phyloP scores from a whole-genome alignment of 2,329 filamentous ascomycete species.

The Diaporthe sp. region DNA sequence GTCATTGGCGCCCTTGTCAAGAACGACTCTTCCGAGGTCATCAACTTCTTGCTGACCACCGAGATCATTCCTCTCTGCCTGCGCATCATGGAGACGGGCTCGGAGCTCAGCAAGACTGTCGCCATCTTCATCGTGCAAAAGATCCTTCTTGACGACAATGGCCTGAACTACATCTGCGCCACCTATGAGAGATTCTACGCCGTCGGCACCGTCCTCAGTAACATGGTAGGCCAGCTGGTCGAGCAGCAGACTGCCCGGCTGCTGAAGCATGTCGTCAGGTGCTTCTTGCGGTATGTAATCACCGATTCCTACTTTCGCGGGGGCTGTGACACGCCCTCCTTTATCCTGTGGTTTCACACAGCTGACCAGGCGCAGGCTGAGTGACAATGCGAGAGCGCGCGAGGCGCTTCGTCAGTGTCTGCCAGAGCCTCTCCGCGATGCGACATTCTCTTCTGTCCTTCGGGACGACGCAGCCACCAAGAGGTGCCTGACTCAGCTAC shows the following conservation, averaged over 20 bases:
- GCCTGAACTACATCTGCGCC: slow-evolving; percentile 97
- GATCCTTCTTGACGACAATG: slow-evolving; percentile 96
- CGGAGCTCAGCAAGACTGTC: slow-evolving; percentile 97
- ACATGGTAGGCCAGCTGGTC: slow-evolving; percentile 98
- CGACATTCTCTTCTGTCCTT: slow-evolving; percentile 95
- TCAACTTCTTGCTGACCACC: slow-evolving; percentile 98
- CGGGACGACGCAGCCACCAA: slow-evolving; percentile 98
- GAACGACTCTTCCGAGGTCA: slow-evolving; percentile 98
- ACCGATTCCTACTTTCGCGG: background rate
- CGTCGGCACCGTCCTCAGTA: slow-evolving; percentile 95
- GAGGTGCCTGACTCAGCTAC: slow-evolving; percentile 93
- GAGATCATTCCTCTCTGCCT: slow-evolving; percentile 98
- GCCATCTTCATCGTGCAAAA: slow-evolving; percentile 99
- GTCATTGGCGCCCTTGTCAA: slow-evolving; percentile 98
- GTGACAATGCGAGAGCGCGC: slow-evolving; percentile 94
- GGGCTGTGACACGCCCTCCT: background rate
- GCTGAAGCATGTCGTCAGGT: slow-evolving; percentile 96
- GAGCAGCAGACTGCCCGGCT: slow-evolving; percentile 97
- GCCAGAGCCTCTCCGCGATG: slow-evolving; percentile 97
- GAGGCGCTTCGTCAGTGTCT: slow-evolving; percentile 96
- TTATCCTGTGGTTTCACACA: background rate
- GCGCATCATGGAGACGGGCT: slow-evolving; percentile 99
- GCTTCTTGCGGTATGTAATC: slow-evolving; percentile 85
- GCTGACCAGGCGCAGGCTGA: slow-evolving; percentile 71
- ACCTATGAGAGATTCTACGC: slow-evolving; percentile 99